These are phyloP conservation scores for Penicillium sp. DNA, from an alignment of 2,329 filamentous ascomycete species.

Conservation along the genomic window DNA sequence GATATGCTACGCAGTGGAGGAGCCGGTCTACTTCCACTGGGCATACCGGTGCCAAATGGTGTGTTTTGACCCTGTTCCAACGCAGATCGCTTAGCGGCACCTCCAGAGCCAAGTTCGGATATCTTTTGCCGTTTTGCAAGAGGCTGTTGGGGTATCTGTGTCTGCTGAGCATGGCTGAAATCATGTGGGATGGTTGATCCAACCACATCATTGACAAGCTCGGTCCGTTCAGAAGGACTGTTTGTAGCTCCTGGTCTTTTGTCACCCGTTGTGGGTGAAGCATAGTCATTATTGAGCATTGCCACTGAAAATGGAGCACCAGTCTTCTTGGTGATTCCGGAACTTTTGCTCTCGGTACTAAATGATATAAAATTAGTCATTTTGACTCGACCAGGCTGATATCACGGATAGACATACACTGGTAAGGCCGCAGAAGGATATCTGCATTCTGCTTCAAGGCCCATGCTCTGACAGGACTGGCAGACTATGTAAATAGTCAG, in stretches of 20 bases:
- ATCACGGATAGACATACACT: neutral
- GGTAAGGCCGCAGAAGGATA: neutral
- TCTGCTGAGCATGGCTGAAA: neutral
- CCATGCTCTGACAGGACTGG: neutral
- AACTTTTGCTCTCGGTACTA: neutral
- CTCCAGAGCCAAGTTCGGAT: neutral
- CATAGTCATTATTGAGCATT: neutral
- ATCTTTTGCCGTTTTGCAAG: neutral
- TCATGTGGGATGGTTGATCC: neutral
- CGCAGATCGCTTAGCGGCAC: neutral
- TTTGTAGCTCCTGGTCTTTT: neutral
- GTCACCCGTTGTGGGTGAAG: neutral
- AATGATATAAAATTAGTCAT: neutral
- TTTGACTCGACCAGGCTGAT: neutral
- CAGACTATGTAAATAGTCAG: neutral
- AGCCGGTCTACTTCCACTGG: neutral
- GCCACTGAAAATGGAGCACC: neutral
- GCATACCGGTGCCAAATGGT: neutral
- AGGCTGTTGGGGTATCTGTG: neutral
- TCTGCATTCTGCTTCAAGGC: neutral
- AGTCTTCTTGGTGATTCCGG: neutral
- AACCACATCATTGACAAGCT: neutral
- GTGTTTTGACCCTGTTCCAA: neutral
- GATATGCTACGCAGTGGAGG: neutral
- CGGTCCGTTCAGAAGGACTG: neutral